Percentiles rank a stretch among this genome's conserved stretches.
Evolutionary conservation across 805 yeast species (phyloP).

Genomic region (Yamadazyma scolyti): DNA sequence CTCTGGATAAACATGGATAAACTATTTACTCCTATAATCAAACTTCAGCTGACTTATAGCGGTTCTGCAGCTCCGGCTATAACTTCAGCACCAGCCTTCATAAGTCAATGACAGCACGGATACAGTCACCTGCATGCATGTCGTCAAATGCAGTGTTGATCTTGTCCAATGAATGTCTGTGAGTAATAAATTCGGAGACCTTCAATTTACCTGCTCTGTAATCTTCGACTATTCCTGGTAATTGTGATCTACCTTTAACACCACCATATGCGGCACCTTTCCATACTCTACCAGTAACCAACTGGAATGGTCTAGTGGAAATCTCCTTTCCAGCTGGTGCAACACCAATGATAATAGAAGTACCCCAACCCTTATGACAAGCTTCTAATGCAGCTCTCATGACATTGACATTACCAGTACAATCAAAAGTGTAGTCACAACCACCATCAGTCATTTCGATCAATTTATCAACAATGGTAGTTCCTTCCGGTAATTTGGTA

Average conservation of each 20-base stretch:
- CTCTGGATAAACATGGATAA: no score
- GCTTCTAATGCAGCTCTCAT: constrained; percentile 97
- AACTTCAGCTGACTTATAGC: constrained; percentile 3
- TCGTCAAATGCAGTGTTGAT: constrained; percentile 91
- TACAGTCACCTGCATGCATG: constrained; percentile 90
- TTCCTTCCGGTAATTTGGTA: constrained; percentile 64
- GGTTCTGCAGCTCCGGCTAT: constrained; percentile 1
- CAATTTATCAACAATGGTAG: constrained; percentile 75
- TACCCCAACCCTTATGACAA: constrained; percentile 99
- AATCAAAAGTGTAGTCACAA: constrained; percentile 91
- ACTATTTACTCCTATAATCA: no score
- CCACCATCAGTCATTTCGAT: constrained; percentile 96
- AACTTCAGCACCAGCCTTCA: constrained; percentile 10
- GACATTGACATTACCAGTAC: constrained; percentile 93
- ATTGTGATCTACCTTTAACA: constrained; percentile 93
- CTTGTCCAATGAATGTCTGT: constrained; percentile 70
- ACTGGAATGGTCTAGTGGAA: constrained; percentile 96
- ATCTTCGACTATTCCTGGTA: constrained; percentile 85
- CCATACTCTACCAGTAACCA: constrained; percentile 99
- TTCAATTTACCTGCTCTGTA: constrained; percentile 77
- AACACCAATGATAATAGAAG: constrained; percentile 91
- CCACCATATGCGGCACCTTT: constrained; percentile 99
- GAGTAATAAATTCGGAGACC: constrained; percentile 94
- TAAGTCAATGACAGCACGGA: constrained; percentile 80
- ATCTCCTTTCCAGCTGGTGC: constrained; percentile 99